Evolutionary conservation across 257 asterid genomes (phyloP), one percentile per base, ranked within the genome.

Genomic region (Solanum lycopersicoides): DNA sequence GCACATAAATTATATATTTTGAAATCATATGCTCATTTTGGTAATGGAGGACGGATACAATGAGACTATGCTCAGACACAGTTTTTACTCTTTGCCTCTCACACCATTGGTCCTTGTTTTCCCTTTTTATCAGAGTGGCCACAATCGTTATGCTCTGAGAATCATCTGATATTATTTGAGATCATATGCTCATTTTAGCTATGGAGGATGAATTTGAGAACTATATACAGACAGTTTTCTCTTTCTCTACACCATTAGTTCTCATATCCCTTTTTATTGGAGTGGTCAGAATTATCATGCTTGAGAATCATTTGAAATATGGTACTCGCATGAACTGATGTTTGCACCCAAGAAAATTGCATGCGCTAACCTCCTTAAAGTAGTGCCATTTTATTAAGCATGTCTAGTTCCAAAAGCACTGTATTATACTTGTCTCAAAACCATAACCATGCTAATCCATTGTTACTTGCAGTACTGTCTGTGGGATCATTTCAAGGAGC

Each of bases 401-500:
- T 45, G 32, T 25, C 9, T 80, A 80, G 69, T 80, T 80, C 69
- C 85, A 30, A 80, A 50, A 47, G 37, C 45, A 30, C 69, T 30
- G 68, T 47, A 47, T 30, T 47, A 30, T 82, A 32, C 44, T 18
- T 12, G 6, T 30, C 7, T 82, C 85, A 30, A 47, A 47, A 50
- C 45, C 20, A 30, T 30, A 47, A 50, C 44, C 68, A 50, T 82
- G 20, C 20, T 50, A 50, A 10, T 47, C 69, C 44, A 50, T 30
- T 50, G 30, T 47, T 53, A 18, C 37, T 82, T 77, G 89, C 94
- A 97, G 99, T 97, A 92, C 88, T 95, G 99, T 89, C 74, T 96
- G 88, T 97, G 99, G 99, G 99, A 97, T 89, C 98, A 94, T 89
- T 93, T 93, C 93, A 96, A 95, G 93, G 98, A 96, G 86, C 90